Conservation (phyloP, 768 basidiomycete genomes). For the Rhodosporidiobolus odoratus region DNA sequence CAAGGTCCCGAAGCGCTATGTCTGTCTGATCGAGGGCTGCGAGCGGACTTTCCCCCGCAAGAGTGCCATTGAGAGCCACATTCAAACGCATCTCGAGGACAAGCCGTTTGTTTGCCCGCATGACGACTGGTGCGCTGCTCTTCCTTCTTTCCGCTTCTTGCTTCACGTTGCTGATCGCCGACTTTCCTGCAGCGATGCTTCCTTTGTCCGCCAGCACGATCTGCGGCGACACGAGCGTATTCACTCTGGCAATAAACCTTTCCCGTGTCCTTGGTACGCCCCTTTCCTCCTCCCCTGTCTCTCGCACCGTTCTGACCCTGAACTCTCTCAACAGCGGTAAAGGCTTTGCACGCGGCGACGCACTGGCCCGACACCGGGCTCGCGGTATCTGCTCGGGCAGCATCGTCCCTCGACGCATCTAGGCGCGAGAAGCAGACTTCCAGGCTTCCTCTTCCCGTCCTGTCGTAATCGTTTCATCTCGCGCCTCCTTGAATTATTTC, state of each 20-base stretch:
- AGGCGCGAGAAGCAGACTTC: not conserved
- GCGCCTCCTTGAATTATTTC: too few species aligned
- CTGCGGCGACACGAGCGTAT: conserved; percentile 49
- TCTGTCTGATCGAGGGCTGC: conserved; percentile 44
- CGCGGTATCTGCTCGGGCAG: conserved; percentile 50
- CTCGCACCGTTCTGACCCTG: not conserved
- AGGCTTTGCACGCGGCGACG: conserved; percentile 51
- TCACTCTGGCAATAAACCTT: conserved; percentile 49
- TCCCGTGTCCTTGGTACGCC: conserved; percentile 50
- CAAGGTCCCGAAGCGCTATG: conserved; percentile 40
- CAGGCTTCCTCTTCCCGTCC: not conserved
- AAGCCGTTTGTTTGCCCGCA: conserved; percentile 49
- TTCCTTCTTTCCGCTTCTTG: not conserved
- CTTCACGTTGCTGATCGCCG: not conserved
- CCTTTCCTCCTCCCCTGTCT: not conserved
- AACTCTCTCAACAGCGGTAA: conserved; percentile 46
- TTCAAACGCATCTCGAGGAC: conserved; percentile 51
- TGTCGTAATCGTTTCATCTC: not conserved
- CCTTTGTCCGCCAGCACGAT: conserved; percentile 52
- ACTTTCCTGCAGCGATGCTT: conserved; percentile 42
- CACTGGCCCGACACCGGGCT: conserved; percentile 50
- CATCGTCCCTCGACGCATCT: conserved; percentile 42
- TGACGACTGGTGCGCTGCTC: conserved; percentile 46
- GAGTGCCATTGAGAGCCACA: conserved; percentile 50
- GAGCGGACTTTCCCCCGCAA: conserved; percentile 42